Percentiles rank a stretch among this genome's conserved stretches.
Evolutionary conservation across 306 rosid species (phyloP).

Genomic region (Citrullus colocynthis): DNA sequence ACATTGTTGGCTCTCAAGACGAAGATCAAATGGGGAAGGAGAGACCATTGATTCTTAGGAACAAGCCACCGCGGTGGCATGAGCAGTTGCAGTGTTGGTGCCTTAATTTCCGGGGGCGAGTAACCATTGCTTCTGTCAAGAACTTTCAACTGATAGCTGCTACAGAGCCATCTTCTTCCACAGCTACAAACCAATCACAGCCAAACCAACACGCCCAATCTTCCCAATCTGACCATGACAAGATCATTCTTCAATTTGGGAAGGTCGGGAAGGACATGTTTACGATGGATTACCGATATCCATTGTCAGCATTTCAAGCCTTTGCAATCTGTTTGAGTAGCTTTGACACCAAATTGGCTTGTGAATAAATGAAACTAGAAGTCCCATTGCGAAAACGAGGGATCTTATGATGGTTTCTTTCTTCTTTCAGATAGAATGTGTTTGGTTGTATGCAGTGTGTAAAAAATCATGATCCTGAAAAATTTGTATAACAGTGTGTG

Average conservation of each 20-base stretch:
- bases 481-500: background rate
- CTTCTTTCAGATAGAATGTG: background rate
- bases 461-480: background rate
- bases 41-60: slow-evolving; percentile 64
- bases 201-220: slow-evolving; percentile 54
- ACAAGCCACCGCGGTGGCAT: slow-evolving; percentile 92
- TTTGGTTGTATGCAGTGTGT: slow-evolving; percentile 3
- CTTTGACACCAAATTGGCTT: slow-evolving; percentile 84
- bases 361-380: slow-evolving; percentile 41
- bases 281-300: slow-evolving; percentile 83
- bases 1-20: slow-evolving; percentile 31
- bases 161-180: slow-evolving; percentile 38
- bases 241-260: slow-evolving; percentile 75
- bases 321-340: slow-evolving; percentile 79
- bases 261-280: slow-evolving; percentile 81
- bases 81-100: slow-evolving; percentile 88
- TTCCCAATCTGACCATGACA: slow-evolving; percentile 55
- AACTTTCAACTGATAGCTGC: slow-evolving; percentile 82
- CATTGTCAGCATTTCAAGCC: slow-evolving; percentile 82
- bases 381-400: background rate
- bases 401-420: background rate
- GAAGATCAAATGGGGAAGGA: slow-evolving; percentile 41
- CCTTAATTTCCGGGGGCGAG: slow-evolving; percentile 76
- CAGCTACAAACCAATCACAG: background rate
- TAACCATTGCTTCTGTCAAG: slow-evolving; percentile 73